phyloP scores from a whole-genome alignment of 257 asterid species.

The Linaria vulgaris region DNA sequence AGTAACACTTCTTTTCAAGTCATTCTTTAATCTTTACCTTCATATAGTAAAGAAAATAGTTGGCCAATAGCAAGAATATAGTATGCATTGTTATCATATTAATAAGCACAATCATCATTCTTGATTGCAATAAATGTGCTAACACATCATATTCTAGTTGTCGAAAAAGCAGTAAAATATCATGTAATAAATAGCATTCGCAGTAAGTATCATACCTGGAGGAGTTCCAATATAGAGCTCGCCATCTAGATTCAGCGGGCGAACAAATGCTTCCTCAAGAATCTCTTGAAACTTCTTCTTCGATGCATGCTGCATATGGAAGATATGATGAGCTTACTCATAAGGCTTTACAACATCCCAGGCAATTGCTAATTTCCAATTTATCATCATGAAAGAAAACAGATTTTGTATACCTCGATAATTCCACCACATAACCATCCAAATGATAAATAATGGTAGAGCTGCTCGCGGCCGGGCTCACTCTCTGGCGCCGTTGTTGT shows the following conservation, averaged over 20 bases:
- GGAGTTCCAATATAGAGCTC: conserved; percentile 97
- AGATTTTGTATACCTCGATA: conserved; percentile 67
- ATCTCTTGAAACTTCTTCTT: conserved; percentile 80
- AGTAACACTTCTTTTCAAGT: neutral
- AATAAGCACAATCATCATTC: neutral
- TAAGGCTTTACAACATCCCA: conserved; percentile 13
- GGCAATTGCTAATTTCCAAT: too few relatives aligned
- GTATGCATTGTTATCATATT: neutral
- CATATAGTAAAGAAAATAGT: neutral
- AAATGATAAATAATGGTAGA: conserved; percentile 83
- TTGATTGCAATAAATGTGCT: conserved; percentile 7
- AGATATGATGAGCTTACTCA: conserved; percentile 20
- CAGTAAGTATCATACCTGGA: conserved; percentile 65
- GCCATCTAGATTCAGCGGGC: conserved; percentile 74
- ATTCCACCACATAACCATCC: conserved; percentile 99
- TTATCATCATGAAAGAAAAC: conserved; percentile 11
- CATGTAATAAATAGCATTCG: neutral
- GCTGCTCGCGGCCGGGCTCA: conserved; percentile 76
- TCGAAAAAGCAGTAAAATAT: conserved; percentile 24
- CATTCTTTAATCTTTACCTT: neutral
- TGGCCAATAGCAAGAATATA: neutral
- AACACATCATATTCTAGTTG: neutral
- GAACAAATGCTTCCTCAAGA: conserved; percentile 82
- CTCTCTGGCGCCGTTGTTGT: conserved; percentile 59
- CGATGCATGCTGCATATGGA: conserved; percentile 66